Conservation (phyloP, 805 yeast species). For the Brettanomyces nanus region DNA sequence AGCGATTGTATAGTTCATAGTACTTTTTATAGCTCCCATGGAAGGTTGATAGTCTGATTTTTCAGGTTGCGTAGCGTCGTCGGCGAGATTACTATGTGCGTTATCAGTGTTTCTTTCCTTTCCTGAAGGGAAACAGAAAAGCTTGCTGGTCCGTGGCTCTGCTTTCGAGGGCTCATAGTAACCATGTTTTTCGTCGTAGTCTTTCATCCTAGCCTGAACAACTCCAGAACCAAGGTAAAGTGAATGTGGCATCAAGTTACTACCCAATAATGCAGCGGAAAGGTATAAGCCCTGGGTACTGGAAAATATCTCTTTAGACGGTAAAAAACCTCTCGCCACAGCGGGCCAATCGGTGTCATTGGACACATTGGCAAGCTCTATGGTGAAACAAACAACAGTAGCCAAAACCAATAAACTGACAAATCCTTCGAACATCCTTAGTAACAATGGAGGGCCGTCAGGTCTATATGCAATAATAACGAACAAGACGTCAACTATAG, state of each 20-base stretch:
- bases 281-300: slow-evolving; percentile 64
- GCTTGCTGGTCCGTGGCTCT: slow-evolving; percentile 2
- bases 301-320: slow-evolving; percentile 36
- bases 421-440: slow-evolving; percentile 73
- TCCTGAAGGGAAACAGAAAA: slow-evolving; percentile 14
- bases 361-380: slow-evolving; percentile 68
- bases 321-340: slow-evolving; percentile 63
- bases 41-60: slow-evolving; percentile 52
- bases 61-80: slow-evolving; percentile 8
- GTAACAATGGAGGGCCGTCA: slow-evolving; percentile 66
- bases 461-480: slow-evolving; percentile 86
- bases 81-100: slow-evolving; percentile 20
- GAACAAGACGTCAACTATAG: slow-evolving; percentile 78
- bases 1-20: slow-evolving; percentile 72
- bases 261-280: slow-evolving; percentile 82
- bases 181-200: slow-evolving; percentile 66
- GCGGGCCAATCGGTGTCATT: slow-evolving; percentile 42
- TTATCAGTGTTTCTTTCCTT: background rate
- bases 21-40: slow-evolving; percentile 67
- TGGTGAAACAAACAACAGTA: slow-evolving; percentile 78
- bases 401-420: slow-evolving; percentile 72
- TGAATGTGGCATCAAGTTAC: slow-evolving; percentile 94
- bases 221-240: slow-evolving; percentile 82
- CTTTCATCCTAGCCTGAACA: slow-evolving; percentile 77
- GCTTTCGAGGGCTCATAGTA: slow-evolving; percentile 34